These are phyloP conservation scores for Fusarium chaquense DNA, from an alignment of 2,329 filamentous ascomycete species.

Conservation along the genomic window DNA sequence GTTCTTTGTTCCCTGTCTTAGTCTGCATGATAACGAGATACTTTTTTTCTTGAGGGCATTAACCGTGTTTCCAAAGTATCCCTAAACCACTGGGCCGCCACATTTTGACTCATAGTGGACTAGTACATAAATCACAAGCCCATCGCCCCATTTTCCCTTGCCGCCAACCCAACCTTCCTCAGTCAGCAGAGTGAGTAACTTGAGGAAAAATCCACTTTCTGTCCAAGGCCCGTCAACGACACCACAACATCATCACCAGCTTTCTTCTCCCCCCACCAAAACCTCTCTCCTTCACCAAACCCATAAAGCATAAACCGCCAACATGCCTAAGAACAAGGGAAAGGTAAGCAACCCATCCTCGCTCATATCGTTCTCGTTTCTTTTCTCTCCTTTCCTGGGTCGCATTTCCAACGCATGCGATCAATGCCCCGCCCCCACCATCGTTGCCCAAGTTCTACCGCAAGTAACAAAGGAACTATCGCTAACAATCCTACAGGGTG, in stretches of 20 bases:
- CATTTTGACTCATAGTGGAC: constrained; percentile 31
- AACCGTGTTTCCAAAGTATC: background rate
- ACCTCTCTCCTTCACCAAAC: constrained; percentile 14
- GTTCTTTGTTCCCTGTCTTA: background rate
- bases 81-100: constrained; percentile 18
- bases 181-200: constrained; percentile 29
- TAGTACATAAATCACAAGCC: constrained; percentile 29
- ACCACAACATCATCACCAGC: constrained; percentile 44
- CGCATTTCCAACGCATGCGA: constrained; percentile 32
- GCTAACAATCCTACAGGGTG: constrained; percentile 72
- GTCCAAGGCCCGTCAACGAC: constrained; percentile 41
- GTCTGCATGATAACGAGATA: constrained; percentile 25
- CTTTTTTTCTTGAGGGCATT: background rate
- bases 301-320: constrained; percentile 49
- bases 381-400: background rate
- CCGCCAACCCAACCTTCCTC: constrained; percentile 30
- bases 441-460: constrained; percentile 33
- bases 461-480: constrained; percentile 10
- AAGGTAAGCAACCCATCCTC: constrained; percentile 72
- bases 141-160: constrained; percentile 19
- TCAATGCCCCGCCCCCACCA: constrained; percentile 50
- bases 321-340: constrained; percentile 99
- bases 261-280: constrained; percentile 23
- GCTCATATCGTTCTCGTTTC: background rate
- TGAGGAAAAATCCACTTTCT: constrained; percentile 46